These are phyloP conservation scores for Penicillium flavigenum DNA, from an alignment of 495 filamentous ascomycete species.

Conservation along the genomic window DNA sequence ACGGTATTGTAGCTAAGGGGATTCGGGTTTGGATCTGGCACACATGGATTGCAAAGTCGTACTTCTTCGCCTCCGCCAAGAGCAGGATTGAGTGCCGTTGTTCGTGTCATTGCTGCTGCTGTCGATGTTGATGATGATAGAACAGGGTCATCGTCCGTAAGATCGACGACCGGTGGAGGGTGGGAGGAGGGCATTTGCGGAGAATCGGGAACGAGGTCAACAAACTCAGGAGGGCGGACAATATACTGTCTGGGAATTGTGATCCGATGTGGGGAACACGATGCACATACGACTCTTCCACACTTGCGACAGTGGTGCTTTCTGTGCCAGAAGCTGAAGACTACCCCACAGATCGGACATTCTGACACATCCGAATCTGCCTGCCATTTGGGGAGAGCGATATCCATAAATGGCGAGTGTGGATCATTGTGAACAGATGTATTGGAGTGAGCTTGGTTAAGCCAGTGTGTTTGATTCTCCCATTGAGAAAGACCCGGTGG, in stretches of 20 bases:
- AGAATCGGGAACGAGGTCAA: constrained; percentile 24
- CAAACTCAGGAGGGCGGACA: constrained; percentile 68
- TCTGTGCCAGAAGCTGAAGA: constrained; percentile 82
- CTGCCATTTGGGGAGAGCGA: constrained; percentile 72
- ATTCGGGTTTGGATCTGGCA: constrained; percentile 83
- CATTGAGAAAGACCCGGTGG: constrained; percentile 1
- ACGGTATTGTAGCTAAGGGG: constrained; percentile 45
- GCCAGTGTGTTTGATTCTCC: neutral
- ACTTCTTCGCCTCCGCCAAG: constrained; percentile 83
- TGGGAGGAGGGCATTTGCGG: constrained; percentile 22
- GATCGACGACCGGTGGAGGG: constrained; percentile 34
- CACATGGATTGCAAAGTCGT: constrained; percentile 90
- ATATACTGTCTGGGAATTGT: constrained; percentile 92
- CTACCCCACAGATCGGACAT: constrained; percentile 77
- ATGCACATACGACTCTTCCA: constrained; percentile 86
- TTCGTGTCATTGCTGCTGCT: constrained; percentile 10
- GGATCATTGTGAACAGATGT: neutral
- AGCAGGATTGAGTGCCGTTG: constrained; percentile 45
- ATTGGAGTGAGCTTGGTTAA: neutral
- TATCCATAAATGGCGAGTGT: constrained; percentile 5
- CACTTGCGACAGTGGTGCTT: constrained; percentile 98
- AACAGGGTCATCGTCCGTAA: constrained; percentile 40
- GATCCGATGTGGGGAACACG: constrained; percentile 92
- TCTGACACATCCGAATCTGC: constrained; percentile 72
- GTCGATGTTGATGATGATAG: constrained; percentile 18